Evolutionary conservation across 2,329 filamentous ascomycete genomes (phyloP).

Genomic region (Coniochaeta hoffmannii): DNA sequence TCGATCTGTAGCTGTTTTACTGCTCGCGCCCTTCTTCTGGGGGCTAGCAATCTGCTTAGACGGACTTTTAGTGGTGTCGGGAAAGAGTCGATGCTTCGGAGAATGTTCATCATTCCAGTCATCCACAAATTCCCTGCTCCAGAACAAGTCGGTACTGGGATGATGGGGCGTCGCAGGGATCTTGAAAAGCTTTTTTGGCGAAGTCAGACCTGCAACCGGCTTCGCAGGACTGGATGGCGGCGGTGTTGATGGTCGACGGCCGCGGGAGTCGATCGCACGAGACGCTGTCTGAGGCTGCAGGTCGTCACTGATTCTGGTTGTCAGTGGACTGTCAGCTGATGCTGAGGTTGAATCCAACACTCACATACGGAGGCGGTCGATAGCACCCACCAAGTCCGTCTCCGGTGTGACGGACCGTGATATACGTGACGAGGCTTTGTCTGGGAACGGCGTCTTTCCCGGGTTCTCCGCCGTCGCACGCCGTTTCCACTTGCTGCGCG

Average conservation of each 20-base stretch:
- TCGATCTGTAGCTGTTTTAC: conserved; percentile 23
- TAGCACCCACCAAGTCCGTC: background rate
- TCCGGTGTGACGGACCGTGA: background rate
- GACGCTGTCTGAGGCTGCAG: background rate
- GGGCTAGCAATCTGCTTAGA: conserved; percentile 6
- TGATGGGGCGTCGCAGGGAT: conserved; percentile 49
- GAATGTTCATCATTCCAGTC: conserved; percentile 57
- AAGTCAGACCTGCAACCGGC: conserved; percentile 15
- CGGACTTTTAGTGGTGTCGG: conserved; percentile 8
- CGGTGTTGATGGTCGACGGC: conserved; percentile 7
- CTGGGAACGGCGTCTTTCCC: background rate
- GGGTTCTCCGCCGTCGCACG: background rate
- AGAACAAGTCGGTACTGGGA: conserved; percentile 50
- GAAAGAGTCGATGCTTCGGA: conserved; percentile 22
- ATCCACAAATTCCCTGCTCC: conserved; percentile 50
- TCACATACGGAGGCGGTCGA: background rate
- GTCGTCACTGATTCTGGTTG: background rate
- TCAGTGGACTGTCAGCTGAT: background rate
- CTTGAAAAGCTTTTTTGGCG: conserved; percentile 25
- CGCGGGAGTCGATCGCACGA: background rate
- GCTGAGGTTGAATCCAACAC: background rate
- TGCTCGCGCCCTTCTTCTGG: conserved; percentile 18
- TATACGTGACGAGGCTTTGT: background rate
- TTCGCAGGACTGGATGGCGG: conserved; percentile 11
- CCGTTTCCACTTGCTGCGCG: background rate